Percentiles rank a stretch among this genome's conserved stretches.
These are phyloP conservation scores for Warburgia ugandensis DNA, from an alignment of 164 flowering plant genomes.

Conservation along the genomic window DNA sequence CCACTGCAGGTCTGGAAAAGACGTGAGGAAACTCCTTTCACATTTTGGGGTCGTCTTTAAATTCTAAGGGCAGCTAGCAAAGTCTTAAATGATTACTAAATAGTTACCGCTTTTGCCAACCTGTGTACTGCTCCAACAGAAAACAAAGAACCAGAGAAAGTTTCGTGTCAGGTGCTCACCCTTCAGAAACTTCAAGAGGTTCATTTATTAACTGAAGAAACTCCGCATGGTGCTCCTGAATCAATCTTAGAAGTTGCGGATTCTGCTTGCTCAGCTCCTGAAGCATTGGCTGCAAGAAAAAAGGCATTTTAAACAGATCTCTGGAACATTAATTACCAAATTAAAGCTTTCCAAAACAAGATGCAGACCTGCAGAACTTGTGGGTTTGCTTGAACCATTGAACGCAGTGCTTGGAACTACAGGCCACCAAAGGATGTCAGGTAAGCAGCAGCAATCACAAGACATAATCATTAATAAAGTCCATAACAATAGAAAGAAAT, in stretches of 20 bases:
- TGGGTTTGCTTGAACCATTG: constrained; percentile 96
- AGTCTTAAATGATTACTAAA: no score
- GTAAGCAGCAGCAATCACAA: background rate
- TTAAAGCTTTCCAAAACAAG: no score
- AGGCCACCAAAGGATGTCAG: background rate
- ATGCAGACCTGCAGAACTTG: constrained; percentile 82
- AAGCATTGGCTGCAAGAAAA: constrained; percentile 85
- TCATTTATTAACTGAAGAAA: constrained; percentile 93
- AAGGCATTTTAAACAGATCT: background rate
- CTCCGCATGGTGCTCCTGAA: constrained; percentile 91
- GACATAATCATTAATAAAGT: background rate
- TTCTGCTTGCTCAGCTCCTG: constrained; percentile 98
- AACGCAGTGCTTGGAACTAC: constrained; percentile 82
- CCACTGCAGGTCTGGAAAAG: no score
- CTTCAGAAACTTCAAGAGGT: constrained; percentile 80
- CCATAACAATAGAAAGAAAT: no score
- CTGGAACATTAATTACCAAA: no score
- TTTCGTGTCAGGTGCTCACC: constrained; percentile 55
- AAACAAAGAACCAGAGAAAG: no score
- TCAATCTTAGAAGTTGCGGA: constrained; percentile 80
- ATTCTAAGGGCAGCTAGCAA: no score
- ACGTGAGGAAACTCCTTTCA: no score
- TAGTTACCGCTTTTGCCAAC: no score
- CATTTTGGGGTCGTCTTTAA: no score
- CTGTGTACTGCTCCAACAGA: no score